phyloP scores from a whole-genome alignment of 2,329 filamentous ascomycete genomes.

The Mollisiaceae sp. region DNA sequence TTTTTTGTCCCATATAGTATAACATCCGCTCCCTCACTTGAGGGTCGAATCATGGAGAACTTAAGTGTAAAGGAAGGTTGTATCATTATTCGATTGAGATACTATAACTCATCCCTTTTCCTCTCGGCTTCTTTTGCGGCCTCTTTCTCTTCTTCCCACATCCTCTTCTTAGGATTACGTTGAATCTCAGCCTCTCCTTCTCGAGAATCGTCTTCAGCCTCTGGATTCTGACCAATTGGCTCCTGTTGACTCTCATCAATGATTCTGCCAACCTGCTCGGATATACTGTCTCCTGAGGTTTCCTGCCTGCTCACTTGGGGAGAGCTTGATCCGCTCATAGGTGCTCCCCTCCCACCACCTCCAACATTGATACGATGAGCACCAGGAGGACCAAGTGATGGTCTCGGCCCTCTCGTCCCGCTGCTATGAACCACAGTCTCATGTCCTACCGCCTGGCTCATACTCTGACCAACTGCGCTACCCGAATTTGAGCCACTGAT shows the following conservation, averaged over 20 bases:
- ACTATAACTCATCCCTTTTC: constrained; percentile 42
- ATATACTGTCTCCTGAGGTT: constrained; percentile 44
- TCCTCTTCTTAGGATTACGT: constrained; percentile 65
- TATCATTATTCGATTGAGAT: constrained; percentile 1
- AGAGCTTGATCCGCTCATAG: constrained; percentile 31
- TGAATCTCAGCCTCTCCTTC: constrained; percentile 34
- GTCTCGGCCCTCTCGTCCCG: constrained; percentile 29
- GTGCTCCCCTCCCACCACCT: constrained; percentile 43
- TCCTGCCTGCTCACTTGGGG: constrained; percentile 28
- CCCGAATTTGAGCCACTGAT: constrained; percentile 31
- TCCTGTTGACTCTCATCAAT: constrained; percentile 49
- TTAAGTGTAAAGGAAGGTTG: neutral
- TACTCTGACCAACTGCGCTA: constrained; percentile 30
- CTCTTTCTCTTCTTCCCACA: constrained; percentile 59
- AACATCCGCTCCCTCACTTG: neutral
- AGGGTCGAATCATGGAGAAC: neutral
- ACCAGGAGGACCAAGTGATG: constrained; percentile 22
- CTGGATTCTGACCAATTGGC: constrained; percentile 37
- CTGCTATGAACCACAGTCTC: constrained; percentile 30
- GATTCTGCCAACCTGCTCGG: constrained; percentile 60
- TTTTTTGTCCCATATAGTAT: too few relatives aligned
- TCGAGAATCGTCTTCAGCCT: constrained; percentile 44
- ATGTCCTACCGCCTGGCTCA: constrained; percentile 23
- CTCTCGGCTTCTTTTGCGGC: constrained; percentile 38
- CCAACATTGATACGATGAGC: constrained; percentile 56